Conservation (phyloP, 2,329 filamentous ascomycete genomes). For the Botrytis sinoallii region DNA sequence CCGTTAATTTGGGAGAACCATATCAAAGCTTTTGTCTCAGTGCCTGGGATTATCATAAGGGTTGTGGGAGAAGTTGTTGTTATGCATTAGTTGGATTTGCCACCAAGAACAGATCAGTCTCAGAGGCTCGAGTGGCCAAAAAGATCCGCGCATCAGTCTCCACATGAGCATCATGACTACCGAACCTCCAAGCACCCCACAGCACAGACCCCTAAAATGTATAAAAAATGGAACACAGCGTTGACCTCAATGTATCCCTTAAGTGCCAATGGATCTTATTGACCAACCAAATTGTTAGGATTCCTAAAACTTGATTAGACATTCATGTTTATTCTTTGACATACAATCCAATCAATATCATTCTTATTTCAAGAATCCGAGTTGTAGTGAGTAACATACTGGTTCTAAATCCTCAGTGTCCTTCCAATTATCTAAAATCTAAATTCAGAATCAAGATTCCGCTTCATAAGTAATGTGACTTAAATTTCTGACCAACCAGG, state of each 20-base stretch:
- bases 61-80: neutral
- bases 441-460: no score
- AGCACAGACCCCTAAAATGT: neutral
- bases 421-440: no score
- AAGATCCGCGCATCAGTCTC: neutral
- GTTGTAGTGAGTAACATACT: no score
- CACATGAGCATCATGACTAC: neutral
- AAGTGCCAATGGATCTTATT: no score
- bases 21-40: neutral
- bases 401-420: no score
- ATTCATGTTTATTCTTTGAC: no score
- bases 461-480: no score
- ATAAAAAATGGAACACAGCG: neutral
- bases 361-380: no score
- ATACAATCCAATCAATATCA: no score
- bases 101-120: neutral
- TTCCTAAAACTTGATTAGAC: no score
- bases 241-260: neutral
- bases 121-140: constrained; percentile 1
- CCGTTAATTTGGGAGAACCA: neutral
- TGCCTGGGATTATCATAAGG: neutral
- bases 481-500: no score
- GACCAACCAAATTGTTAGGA: no score
- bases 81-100: neutral
- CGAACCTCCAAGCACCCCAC: neutral